A percentile compares a stretch with the other conserved stretches of the same genome.
Evolutionary conservation across 345 rosid genomes (phyloP).

Genomic region (Sisymbrium altissimum): DNA sequence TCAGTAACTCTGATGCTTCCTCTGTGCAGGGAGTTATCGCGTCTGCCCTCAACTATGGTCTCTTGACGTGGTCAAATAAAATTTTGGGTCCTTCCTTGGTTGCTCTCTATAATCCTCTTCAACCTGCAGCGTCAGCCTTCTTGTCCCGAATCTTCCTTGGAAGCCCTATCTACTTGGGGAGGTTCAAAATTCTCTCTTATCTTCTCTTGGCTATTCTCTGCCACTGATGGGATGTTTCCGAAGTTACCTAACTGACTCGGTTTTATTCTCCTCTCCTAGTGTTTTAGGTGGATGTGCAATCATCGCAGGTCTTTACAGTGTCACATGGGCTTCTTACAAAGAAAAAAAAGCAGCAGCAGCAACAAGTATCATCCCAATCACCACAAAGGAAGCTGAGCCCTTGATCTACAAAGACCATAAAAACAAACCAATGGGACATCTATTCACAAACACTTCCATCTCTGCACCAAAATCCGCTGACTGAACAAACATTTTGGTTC

Average conservation of each 20-base stretch:
- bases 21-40: conserved; percentile 66
- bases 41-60: conserved; percentile 93
- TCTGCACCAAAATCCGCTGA: conserved; percentile 40
- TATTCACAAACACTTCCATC: conserved; percentile 36
- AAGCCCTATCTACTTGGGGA: conserved; percentile 90
- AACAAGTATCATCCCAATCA: conserved; percentile 19
- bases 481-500: neutral
- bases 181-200: conserved; percentile 43
- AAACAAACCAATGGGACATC: conserved; percentile 41
- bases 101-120: conserved; percentile 94
- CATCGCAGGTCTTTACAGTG: conserved; percentile 75
- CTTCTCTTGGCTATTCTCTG: neutral
- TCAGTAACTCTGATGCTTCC: neutral
- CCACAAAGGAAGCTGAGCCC: conserved; percentile 50
- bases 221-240: neutral
- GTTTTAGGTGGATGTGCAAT: conserved; percentile 78
- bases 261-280: conserved; percentile 36
- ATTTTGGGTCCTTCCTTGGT: conserved; percentile 95
- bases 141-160: conserved; percentile 93
- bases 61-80: conserved; percentile 96
- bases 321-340: conserved; percentile 85
- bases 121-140: conserved; percentile 87
- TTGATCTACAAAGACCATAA: conserved; percentile 51
- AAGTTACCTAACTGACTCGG: conserved; percentile 1
- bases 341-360: conserved; percentile 46